Conservation (phyloP, 2,329 filamentous ascomycete species). For the Helicocarpus griseus region DNA sequence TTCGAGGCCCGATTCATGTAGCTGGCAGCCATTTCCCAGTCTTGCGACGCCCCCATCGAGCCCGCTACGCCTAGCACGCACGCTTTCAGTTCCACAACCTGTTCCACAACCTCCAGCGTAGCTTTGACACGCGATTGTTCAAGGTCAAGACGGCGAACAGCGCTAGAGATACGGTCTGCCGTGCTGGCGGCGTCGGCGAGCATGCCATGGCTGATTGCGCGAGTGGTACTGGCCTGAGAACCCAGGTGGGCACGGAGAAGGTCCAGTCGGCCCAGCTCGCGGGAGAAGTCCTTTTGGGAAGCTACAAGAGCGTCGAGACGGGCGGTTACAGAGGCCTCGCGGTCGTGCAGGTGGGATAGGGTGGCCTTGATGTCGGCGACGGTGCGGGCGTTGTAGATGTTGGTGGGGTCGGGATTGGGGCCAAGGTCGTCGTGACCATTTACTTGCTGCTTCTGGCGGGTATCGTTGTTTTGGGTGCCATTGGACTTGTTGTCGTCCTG, state of each 20-base stretch:
- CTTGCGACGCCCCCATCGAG: conserved; percentile 94
- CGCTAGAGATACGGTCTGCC: conserved; percentile 72
- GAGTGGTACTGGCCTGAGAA: conserved; percentile 72
- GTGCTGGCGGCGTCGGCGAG: conserved; percentile 77
- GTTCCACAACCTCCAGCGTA: conserved; percentile 84
- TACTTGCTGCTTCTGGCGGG: background rate
- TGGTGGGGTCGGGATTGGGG: conserved; percentile 8
- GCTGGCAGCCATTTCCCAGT: conserved; percentile 92
- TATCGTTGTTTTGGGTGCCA: background rate
- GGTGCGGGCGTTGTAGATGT: conserved; percentile 61
- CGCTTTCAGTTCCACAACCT: conserved; percentile 92
- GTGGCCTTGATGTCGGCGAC: conserved; percentile 70
- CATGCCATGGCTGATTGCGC: conserved; percentile 82
- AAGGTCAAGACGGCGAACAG: conserved; percentile 77
- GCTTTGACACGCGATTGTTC: conserved; percentile 88
- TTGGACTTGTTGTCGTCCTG: background rate
- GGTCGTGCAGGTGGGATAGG: conserved; percentile 63
- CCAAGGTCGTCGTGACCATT: conserved; percentile 11
- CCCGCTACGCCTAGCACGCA: conserved; percentile 91
- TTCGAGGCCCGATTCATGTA: conserved; percentile 77
- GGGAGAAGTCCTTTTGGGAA: conserved; percentile 76
- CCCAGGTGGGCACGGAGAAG: conserved; percentile 80
- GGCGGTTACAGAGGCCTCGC: conserved; percentile 63
- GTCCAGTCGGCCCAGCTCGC: conserved; percentile 79
- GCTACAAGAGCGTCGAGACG: conserved; percentile 68